phyloP scores from a whole-genome alignment of 176 grass and related monocot species.

The Carex parvula region DNA sequence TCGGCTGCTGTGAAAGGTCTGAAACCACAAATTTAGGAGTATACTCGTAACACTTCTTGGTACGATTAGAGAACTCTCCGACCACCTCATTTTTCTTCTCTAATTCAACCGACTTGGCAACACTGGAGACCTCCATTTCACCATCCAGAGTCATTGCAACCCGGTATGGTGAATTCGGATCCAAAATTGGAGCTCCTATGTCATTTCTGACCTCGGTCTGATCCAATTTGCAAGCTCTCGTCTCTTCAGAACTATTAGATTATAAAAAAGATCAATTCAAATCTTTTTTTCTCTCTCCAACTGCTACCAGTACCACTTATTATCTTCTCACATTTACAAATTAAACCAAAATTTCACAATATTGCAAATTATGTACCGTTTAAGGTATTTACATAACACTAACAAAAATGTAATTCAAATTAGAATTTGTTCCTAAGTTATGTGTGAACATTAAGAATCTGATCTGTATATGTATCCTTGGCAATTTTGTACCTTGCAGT shows the following conservation, averaged over 20 bases:
- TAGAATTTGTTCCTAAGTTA: background rate
- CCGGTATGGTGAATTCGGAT: slow-evolving; percentile 40
- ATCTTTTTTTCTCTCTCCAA: background rate
- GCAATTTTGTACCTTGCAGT: slow-evolving; percentile 4
- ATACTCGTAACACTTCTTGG: slow-evolving; percentile 14
- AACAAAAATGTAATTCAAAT: background rate
- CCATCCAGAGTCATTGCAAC: too few relatives aligned
- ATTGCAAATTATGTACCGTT: background rate
- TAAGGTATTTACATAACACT: too few relatives aligned
- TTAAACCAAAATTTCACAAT: background rate
- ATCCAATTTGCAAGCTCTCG: background rate
- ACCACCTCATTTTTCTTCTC: slow-evolving; percentile 11
- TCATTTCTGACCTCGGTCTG: background rate
- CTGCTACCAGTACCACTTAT: slow-evolving; percentile 6
- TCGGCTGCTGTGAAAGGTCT: slow-evolving; percentile 47
- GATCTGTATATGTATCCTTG: background rate
- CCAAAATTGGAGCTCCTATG: slow-evolving; percentile 9
- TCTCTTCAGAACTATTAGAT: slow-evolving; percentile 17
- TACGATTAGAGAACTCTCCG: slow-evolving; percentile 1
- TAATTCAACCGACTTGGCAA: slow-evolving; percentile 8
- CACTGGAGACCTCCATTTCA: slow-evolving; percentile 10
- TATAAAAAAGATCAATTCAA: background rate
- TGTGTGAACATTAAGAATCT: background rate
- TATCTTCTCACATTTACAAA: slow-evolving; percentile 19
- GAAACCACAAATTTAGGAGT: slow-evolving; percentile 34